Conservation (phyloP, 805 yeast species). For the Myxozyma nipponensis region DNA sequence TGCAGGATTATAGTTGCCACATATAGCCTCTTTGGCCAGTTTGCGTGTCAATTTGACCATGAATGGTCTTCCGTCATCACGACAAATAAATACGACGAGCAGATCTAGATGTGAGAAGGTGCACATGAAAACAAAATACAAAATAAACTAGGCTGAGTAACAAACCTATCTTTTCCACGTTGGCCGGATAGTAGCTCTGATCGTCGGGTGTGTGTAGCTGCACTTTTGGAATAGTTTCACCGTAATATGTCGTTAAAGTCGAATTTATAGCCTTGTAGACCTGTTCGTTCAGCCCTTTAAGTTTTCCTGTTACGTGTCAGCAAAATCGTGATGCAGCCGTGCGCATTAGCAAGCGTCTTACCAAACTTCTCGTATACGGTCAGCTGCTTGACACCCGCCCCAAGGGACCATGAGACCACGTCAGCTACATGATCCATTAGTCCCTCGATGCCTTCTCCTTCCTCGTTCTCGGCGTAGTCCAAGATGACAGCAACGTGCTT, state of each 20-base stretch:
- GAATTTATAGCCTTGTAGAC: conserved; percentile 11
- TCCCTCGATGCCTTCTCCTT: conserved; percentile 85
- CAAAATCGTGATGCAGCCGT: neutral
- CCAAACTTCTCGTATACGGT: conserved; percentile 81
- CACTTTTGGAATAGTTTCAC: conserved; percentile 11
- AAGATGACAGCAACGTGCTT: conserved; percentile 71
- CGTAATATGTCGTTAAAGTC: conserved; percentile 20
- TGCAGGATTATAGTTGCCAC: conserved; percentile 54
- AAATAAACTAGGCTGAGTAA: neutral
- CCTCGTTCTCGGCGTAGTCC: conserved; percentile 68
- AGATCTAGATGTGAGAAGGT: conserved; percentile 44
- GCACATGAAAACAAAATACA: neutral
- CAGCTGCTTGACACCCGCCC: conserved; percentile 73
- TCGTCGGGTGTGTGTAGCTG: conserved; percentile 15
- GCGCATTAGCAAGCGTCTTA: conserved; percentile 6
- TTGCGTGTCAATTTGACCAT: conserved; percentile 84
- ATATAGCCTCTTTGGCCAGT: conserved; percentile 68
- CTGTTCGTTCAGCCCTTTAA: conserved; percentile 12
- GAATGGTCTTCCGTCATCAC: conserved; percentile 83
- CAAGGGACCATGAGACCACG: conserved; percentile 79
- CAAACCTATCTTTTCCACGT: conserved; percentile 1
- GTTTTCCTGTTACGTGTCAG: conserved; percentile 9
- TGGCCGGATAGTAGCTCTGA: conserved; percentile 19
- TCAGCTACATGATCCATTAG: conserved; percentile 74
- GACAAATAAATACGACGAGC: conserved; percentile 62